Base-by-base conservation (phyloP, 1,139 yeast genomes). In the Yamadazyma buinensis region DNA sequence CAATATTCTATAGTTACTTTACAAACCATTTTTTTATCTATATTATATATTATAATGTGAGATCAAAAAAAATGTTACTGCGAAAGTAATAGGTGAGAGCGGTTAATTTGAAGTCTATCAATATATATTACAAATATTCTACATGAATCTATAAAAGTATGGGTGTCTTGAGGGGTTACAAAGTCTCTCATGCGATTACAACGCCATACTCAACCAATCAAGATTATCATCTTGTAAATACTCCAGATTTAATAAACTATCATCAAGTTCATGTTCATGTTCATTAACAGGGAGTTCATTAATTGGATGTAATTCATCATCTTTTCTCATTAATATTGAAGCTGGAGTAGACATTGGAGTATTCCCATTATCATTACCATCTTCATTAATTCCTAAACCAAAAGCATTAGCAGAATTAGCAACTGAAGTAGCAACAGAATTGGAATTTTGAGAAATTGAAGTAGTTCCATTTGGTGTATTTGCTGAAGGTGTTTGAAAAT, bases 161-260 rank as follows among this genome's bases (percentile, higher is more conserved):
- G n/a, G n/a, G n/a, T n/a, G n/a, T n/a, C n/a, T n/a, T n/a, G n/a
- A n/a, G n/a, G n/a, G n/a, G n/a, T n/a, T n/a, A n/a, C n/a, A n/a
- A n/a, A n/a, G n/a, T n/a, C n/a, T n/a, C n/a, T n/a, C n/a, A n/a
- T n/a, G n/a, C n/a, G 8, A 22, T 52, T 44, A 62, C 19, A 59
- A 47, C 17, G 63, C 57, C 66, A 64, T 60, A 36, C 64, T 59
- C 28, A 64, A 50, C 70, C 71, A 64, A 39, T 64, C 71, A 52
- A 63, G 57, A 38, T 59, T 61, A 36, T 51, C 51, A 15, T 48
- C 51, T 23, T 43, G 47, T 19, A 44, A 42, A 22, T 45, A 48
- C 26, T 44, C 50, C 42, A 39, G 40, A 30, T 39, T 46, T 13
- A 39, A 28, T 28, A 38, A 43, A 28, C 32, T 38, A 30, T 43